phyloP scores from a whole-genome alignment of 2,329 filamentous ascomycete species.

The Thielaviopsis ethacetica region DNA sequence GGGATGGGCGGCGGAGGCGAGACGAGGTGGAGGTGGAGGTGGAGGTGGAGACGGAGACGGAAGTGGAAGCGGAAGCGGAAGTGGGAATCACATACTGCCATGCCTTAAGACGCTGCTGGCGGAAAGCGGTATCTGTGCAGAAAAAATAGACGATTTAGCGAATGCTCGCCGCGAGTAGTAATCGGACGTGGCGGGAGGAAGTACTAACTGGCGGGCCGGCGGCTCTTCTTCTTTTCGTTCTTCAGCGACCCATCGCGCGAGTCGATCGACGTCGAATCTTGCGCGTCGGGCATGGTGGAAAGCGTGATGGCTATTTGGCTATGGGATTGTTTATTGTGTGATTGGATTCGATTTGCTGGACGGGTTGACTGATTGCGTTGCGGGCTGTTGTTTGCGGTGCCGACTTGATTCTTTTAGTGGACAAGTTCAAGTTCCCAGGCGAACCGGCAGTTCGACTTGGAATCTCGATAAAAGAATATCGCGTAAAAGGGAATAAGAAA shows the following conservation, averaged over 20 bases:
- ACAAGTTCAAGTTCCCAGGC: background rate
- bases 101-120: conserved; percentile 92
- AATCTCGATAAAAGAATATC: background rate
- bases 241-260: conserved; percentile 37
- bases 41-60: conserved; percentile 67
- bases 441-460: background rate
- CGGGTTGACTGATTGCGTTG: background rate
- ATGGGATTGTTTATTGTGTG: background rate
- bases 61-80: background rate
- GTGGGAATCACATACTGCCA: conserved; percentile 61
- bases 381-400: background rate
- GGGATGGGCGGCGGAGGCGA: too few relatives aligned
- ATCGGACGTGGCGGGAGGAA: conserved; percentile 18
- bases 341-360: background rate
- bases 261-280: conserved; percentile 31
- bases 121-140: conserved; percentile 72
- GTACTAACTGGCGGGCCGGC: conserved; percentile 70
- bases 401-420: background rate
- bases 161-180: background rate
- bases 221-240: conserved; percentile 73
- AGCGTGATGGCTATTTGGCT: background rate
- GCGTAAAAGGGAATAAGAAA: background rate
- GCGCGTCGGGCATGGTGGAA: conserved; percentile 27
- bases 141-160: conserved; percentile 1
- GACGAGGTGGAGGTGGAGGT: conserved; percentile 35